phyloP scores from a whole-genome alignment of 768 basidiomycete genomes.

The Sarcodon aspratus region DNA sequence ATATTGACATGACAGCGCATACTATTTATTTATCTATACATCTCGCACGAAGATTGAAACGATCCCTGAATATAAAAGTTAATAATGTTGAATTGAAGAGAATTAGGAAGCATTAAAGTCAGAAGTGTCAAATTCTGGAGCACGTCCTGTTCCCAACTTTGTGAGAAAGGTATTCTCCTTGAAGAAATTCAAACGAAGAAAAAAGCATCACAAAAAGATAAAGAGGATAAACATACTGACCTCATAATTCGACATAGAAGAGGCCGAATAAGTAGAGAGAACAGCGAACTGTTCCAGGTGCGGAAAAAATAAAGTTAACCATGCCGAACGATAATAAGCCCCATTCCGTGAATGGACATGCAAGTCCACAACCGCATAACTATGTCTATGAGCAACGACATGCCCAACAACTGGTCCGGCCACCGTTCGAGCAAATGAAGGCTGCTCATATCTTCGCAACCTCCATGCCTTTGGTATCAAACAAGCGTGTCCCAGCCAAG shows the following conservation, averaged over 20 bases:
- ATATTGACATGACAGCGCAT: too few relatives aligned
- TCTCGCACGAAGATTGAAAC: too few relatives aligned
- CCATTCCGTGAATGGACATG: constrained; percentile 70
- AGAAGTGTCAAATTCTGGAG: constrained; percentile 65
- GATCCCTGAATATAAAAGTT: too few relatives aligned
- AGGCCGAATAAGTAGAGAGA: constrained; percentile 12
- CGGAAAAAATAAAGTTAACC: constrained; percentile 41
- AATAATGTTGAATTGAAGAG: too few relatives aligned
- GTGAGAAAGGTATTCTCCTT: constrained; percentile 58
- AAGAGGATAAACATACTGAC: constrained; percentile 6
- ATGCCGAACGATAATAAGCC: constrained; percentile 80
- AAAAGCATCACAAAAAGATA: constrained; percentile 39
- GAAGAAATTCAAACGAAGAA: constrained; percentile 80
- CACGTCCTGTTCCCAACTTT: constrained; percentile 34
- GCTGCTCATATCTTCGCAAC: constrained; percentile 73
- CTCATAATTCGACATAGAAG: constrained; percentile 1
- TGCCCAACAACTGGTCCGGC: constrained; percentile 21
- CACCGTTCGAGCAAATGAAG: constrained; percentile 32
- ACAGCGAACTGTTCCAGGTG: constrained; percentile 38
- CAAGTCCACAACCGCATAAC: constrained; percentile 71
- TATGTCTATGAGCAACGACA: constrained; percentile 76
- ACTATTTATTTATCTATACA: too few relatives aligned
- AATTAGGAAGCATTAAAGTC: constrained; percentile 8
- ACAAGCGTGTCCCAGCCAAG: constrained; percentile 16
- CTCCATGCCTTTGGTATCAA: constrained; percentile 23